These are phyloP conservation scores for Lentinula sp. DNA, from an alignment of 768 basidiomycete genomes.

Conservation along the genomic window DNA sequence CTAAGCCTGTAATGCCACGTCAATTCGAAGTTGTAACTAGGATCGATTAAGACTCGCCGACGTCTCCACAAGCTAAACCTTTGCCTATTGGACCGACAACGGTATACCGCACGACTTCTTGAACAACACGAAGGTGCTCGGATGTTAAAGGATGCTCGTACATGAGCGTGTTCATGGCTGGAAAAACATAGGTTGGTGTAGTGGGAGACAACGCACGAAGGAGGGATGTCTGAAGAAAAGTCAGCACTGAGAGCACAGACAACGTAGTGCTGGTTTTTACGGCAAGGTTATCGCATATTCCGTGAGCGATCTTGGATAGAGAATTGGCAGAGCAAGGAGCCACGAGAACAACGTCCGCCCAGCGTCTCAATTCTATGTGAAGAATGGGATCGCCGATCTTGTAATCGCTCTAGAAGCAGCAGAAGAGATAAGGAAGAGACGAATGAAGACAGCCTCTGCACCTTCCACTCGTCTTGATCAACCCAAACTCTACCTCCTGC, in stretches of 20 bases:
- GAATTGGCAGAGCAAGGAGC: constrained; percentile 98
- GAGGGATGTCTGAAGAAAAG: constrained; percentile 54
- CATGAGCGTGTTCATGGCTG: constrained; percentile 99
- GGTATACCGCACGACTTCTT: constrained; percentile 71
- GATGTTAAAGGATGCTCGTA: constrained; percentile 90
- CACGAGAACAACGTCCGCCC: constrained; percentile 94
- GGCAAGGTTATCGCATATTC: constrained; percentile 87
- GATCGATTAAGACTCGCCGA: constrained; percentile 47
- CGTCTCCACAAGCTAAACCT: constrained; percentile 83
- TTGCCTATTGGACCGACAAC: constrained; percentile 89
- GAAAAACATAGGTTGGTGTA: constrained; percentile 87
- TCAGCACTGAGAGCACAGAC: too few relatives aligned
- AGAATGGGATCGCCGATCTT: constrained; percentile 87
- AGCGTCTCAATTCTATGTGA: constrained; percentile 89
- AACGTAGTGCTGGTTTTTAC: constrained; percentile 29
- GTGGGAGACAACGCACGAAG: constrained; percentile 78
- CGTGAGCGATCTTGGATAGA: constrained; percentile 85
- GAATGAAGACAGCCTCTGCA: constrained; percentile 30
- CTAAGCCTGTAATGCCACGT: constrained; percentile 49
- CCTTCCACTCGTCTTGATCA: constrained; percentile 91
- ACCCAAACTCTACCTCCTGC: constrained; percentile 71
- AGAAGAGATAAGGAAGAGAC: not conserved
- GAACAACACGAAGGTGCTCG: constrained; percentile 71
- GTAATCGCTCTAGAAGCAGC: constrained; percentile 49
- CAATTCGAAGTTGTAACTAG: not conserved